These are phyloP conservation scores for Abrus pulchellus DNA, from an alignment of 306 rosid species.

Conservation along the genomic window DNA sequence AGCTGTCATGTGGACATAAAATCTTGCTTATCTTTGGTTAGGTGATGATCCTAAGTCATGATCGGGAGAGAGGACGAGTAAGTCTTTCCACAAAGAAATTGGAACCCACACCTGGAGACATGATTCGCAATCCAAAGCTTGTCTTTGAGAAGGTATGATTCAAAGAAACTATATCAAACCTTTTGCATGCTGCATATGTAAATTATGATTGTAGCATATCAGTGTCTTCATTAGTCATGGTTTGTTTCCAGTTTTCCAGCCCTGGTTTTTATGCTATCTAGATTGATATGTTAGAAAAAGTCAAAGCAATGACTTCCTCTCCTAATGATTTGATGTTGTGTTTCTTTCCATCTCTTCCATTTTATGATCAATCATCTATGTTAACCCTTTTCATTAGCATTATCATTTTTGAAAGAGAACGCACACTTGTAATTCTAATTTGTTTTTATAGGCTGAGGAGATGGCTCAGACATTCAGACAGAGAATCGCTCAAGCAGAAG, in stretches of 20 bases:
- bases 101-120: conserved; percentile 98
- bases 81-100: conserved; percentile 97
- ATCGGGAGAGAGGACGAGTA: conserved; percentile 90
- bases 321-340: not conserved
- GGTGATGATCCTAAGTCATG: conserved; percentile 99
- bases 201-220: conserved; percentile 33
- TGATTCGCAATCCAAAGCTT: conserved; percentile 96
- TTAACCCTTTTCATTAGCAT: conserved; percentile 30
- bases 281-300: conserved; percentile 37
- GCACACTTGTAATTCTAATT: conserved; percentile 30
- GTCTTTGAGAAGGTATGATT: conserved; percentile 92
- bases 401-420: conserved; percentile 33
- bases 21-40: conserved; percentile 52
- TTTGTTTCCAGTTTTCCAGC: conserved; percentile 34
- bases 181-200: conserved; percentile 12
- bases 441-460: conserved; percentile 87
- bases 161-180: conserved; percentile 37
- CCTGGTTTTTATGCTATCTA: conserved; percentile 17
- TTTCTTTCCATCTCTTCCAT: conserved; percentile 32
- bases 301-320: conserved; percentile 1
- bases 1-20: conserved; percentile 14
- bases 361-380: conserved; percentile 26
- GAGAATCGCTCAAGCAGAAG: conserved; percentile 98
- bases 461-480: conserved; percentile 97
- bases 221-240: conserved; percentile 8